These are phyloP conservation scores for Pleomassaria siparia DNA, from an alignment of 2,329 filamentous ascomycete species.

Conservation along the genomic window DNA sequence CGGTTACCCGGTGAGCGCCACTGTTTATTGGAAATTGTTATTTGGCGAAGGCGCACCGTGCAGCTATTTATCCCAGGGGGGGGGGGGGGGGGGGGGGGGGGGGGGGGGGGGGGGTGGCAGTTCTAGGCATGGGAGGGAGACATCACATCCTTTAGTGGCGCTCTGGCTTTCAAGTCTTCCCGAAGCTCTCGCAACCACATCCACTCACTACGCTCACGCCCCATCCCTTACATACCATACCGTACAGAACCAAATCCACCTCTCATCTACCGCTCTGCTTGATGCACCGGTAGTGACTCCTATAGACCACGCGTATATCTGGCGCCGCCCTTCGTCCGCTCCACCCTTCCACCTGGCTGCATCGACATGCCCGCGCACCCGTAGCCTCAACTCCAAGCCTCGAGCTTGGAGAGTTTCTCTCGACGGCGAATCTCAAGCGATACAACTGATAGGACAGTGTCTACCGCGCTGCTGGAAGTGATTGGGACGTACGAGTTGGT, in stretches of 20 bases:
- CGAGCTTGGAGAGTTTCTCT: conserved; percentile 28
- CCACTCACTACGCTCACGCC: conserved; percentile 7
- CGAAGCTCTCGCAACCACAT: conserved; percentile 15
- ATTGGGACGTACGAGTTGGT: conserved; percentile 12
- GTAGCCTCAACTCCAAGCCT: conserved; percentile 33
- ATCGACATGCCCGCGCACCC: conserved; percentile 26
- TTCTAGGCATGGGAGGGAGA: conserved; percentile 12
- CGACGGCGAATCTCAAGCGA: conserved; percentile 12
- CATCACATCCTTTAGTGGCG: conserved; percentile 18
- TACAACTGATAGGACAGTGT: conserved; percentile 2
- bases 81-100: too few species aligned
- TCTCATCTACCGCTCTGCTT: conserved; percentile 9
- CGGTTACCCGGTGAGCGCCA: conserved; percentile 15
- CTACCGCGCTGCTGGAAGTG: conserved; percentile 2
- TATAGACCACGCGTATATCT: conserved; percentile 7
- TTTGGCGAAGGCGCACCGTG: conserved; percentile 9
- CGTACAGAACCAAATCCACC: not conserved
- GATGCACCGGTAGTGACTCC: conserved; percentile 14
- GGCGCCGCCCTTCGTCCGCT: conserved; percentile 10
- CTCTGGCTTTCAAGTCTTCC: conserved; percentile 10
- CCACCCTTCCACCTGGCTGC: conserved; percentile 11
- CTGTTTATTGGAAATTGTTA: conserved; percentile 16
- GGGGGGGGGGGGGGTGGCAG: too few species aligned
- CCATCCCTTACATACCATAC: not conserved
- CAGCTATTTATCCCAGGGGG: conserved; percentile 8